Evolutionary conservation across 176 grass and related monocot genomes (phyloP).

Genomic region (Oryza punctata): DNA sequence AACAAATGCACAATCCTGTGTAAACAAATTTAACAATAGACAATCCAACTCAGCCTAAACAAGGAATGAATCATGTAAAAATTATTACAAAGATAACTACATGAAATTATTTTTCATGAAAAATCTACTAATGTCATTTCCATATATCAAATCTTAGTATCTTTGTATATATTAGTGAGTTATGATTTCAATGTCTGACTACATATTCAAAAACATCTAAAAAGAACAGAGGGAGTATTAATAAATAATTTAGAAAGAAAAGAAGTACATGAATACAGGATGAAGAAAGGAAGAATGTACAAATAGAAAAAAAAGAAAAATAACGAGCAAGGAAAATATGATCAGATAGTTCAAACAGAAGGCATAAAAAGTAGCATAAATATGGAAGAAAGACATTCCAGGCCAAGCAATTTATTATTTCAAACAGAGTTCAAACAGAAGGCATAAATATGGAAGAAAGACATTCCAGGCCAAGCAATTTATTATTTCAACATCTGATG

Average conservation of each 20-base stretch:
- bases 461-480: neutral
- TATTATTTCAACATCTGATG: slow-evolving; percentile 21
- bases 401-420: neutral
- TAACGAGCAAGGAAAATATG: neutral
- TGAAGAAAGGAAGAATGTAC: neutral
- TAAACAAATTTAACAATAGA: slow-evolving; percentile 33
- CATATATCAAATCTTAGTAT: too few relatives aligned
- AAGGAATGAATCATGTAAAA: slow-evolving; percentile 13
- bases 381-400: slow-evolving; percentile 4
- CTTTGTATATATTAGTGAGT: too few relatives aligned
- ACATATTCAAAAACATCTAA: neutral
- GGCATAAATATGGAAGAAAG: neutral
- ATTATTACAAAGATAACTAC: neutral
- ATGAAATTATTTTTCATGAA: too few relatives aligned
- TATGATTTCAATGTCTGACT: neutral
- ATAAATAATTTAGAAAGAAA: neutral
- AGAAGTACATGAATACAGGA: neutral
- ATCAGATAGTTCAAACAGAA: neutral
- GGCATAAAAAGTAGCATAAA: too few relatives aligned
- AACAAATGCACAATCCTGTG: slow-evolving; percentile 84
- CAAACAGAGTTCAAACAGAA: too few relatives aligned
- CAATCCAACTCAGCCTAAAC: slow-evolving; percentile 7
- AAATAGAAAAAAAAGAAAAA: neutral
- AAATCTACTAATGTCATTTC: too few relatives aligned
- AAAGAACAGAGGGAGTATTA: neutral